Evolutionary conservation across 148 eudicot species (phyloP).

Genomic region (Gaultheria prostrata): DNA sequence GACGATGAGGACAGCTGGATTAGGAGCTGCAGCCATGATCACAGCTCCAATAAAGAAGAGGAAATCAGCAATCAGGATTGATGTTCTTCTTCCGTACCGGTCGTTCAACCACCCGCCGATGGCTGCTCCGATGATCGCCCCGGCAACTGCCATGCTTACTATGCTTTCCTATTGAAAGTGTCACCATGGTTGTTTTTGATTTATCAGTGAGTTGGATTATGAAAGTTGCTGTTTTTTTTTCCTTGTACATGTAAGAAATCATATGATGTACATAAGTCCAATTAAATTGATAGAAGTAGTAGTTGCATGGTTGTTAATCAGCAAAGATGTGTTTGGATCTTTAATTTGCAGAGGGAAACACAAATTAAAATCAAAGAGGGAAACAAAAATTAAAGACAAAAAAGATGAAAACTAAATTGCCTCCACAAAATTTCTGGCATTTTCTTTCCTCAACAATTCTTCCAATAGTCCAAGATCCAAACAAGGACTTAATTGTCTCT

Average conservation of each 20-base stretch:
- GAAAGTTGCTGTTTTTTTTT: not conserved
- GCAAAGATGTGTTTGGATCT: not conserved
- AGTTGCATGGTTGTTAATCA: no score
- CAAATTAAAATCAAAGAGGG: not conserved
- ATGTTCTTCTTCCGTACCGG: constrained; percentile 47
- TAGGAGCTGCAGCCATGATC: constrained; percentile 60
- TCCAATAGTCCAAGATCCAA: not conserved
- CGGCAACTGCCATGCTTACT: constrained; percentile 77
- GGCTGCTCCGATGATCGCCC: constrained; percentile 71
- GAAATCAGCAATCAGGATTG: constrained; percentile 54
- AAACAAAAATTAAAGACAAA: no score
- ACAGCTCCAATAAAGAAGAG: constrained; percentile 57
- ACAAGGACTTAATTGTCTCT: not conserved
- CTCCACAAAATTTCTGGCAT: not conserved
- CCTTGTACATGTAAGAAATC: not conserved
- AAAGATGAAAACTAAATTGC: not conserved
- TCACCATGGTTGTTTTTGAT: not conserved
- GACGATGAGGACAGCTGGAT: constrained; percentile 47
- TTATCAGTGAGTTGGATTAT: not conserved
- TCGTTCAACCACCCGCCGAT: constrained; percentile 72
- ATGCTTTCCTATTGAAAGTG: constrained; percentile 49
- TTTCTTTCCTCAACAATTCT: not conserved
- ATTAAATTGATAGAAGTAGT: not conserved
- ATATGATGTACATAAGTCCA: not conserved
- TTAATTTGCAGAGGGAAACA: not conserved